Evolutionary conservation across 2,329 filamentous ascomycete genomes (phyloP).

Genomic region (Pseudopithomyces chartarum): DNA sequence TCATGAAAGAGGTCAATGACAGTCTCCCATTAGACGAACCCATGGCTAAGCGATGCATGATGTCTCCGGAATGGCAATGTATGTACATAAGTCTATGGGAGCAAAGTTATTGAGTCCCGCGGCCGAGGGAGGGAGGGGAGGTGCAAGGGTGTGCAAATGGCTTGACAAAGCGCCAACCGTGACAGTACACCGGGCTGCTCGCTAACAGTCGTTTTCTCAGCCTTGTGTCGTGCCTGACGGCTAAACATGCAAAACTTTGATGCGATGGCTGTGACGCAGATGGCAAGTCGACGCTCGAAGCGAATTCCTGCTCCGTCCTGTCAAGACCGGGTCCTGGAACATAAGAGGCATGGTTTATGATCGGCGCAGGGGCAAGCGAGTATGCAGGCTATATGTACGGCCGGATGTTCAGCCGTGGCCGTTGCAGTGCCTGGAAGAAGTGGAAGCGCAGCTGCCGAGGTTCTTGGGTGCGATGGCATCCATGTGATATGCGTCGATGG

Average conservation of each 20-base stretch:
- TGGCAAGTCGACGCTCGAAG: background rate
- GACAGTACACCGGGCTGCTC: too few species aligned
- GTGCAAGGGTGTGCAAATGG: too few species aligned
- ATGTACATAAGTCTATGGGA: too few species aligned
- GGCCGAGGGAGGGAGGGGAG: too few species aligned
- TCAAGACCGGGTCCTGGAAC: background rate
- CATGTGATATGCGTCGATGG: background rate
- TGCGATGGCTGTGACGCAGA: background rate
- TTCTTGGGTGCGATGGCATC: background rate
- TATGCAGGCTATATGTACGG: background rate
- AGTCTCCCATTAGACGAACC: too few species aligned
- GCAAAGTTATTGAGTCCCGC: too few species aligned
- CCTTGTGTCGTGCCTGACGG: background rate
- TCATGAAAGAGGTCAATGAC: too few species aligned
- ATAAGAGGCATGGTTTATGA: constrained; percentile 1
- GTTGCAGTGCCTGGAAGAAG: background rate
- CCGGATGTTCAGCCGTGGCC: background rate
- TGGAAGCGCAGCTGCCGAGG: background rate
- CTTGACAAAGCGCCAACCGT: too few species aligned
- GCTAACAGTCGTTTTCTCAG: too few species aligned
- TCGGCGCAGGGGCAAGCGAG: constrained; percentile 5
- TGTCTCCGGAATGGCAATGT: too few species aligned
- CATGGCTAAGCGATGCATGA: too few species aligned
- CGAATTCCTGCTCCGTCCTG: background rate
- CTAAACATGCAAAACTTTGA: background rate